Conservation (phyloP, 768 basidiomycete genomes). For the Kwoniella bestiolae region DNA sequence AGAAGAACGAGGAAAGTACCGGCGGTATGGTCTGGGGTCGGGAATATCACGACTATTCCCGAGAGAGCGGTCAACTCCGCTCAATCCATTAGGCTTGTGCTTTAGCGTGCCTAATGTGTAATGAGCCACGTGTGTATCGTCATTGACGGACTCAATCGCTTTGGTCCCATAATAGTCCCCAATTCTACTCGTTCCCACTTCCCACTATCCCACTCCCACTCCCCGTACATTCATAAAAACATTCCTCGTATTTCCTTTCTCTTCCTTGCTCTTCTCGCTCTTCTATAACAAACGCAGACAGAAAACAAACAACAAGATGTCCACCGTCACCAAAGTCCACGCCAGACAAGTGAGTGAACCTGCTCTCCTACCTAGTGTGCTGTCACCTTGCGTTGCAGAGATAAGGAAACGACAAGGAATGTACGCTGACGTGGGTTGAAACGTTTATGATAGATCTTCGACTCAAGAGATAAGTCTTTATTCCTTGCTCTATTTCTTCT, state of each 20-base stretch:
- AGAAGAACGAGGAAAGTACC: conserved; percentile 1
- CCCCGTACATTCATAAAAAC: conserved; percentile 60
- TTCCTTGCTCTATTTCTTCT: conserved; percentile 2
- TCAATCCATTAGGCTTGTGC: not conserved
- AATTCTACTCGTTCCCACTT: conserved; percentile 10
- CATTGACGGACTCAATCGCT: too few species aligned
- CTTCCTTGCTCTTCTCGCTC: conserved; percentile 2
- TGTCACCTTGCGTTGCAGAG: not conserved
- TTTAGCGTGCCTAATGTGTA: not conserved
- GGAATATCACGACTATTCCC: not conserved
- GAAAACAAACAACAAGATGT: conserved; percentile 64
- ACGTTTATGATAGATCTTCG: conserved; percentile 78
- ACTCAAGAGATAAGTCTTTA: conserved; percentile 88
- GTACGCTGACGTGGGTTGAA: conserved; percentile 5
- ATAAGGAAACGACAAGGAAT: not conserved
- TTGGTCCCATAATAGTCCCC: conserved; percentile 3
- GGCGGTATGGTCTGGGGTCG: conserved; percentile 7
- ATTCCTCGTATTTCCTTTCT: not conserved
- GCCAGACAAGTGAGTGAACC: conserved; percentile 77
- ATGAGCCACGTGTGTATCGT: not conserved
- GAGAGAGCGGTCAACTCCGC: conserved; percentile 8
- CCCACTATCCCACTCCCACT: not conserved
- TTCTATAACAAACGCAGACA: not conserved
- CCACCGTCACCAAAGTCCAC: conserved; percentile 79
- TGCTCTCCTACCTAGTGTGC: too few species aligned